A percentile compares a stretch with the other conserved stretches of the same genome.
Conservation (phyloP, 2,329 filamentous ascomycete genomes). For the Nakataea oryzae region DNA sequence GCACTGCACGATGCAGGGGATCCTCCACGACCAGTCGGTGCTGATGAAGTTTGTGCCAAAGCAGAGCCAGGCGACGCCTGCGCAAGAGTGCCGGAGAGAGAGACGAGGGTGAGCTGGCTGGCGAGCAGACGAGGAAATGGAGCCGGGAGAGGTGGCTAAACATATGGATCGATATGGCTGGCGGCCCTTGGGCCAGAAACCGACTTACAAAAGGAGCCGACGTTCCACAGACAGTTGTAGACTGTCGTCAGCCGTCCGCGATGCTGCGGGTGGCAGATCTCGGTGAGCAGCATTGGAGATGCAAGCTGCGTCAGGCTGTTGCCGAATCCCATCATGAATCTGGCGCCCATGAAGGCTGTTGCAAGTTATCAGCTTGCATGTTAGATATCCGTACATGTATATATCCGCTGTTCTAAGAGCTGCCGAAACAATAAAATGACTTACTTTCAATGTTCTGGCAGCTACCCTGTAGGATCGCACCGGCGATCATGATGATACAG, state of each 20-base stretch:
- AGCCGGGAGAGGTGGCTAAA: no score
- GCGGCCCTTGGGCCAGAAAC: no score
- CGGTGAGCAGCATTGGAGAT: conserved; percentile 30
- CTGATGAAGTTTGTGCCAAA: conserved; percentile 8
- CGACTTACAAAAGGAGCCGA: conserved; percentile 1
- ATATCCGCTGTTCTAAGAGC: neutral
- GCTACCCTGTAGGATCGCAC: conserved; percentile 45
- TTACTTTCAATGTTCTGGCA: conserved; percentile 26
- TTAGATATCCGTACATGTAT: neutral
- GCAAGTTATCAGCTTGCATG: neutral
- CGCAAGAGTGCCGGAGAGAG: conserved; percentile 16
- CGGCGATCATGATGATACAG: conserved; percentile 42
- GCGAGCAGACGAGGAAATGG: no score
- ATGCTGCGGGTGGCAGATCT: conserved; percentile 21
- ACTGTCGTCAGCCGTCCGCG: conserved; percentile 18
- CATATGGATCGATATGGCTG: no score
- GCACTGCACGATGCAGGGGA: conserved; percentile 10
- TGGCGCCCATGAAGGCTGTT: conserved; percentile 39
- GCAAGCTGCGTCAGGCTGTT: conserved; percentile 12
- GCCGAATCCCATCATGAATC: conserved; percentile 3
- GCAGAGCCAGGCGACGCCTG: conserved; percentile 10
- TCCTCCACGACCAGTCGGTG: conserved; percentile 9
- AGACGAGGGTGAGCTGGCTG: no score
- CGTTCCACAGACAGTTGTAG: conserved; percentile 6
- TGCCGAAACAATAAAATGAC: conserved; percentile 4